phyloP scores from a whole-genome alignment of 768 basidiomycete genomes.

The Dioszegia crocea region DNA sequence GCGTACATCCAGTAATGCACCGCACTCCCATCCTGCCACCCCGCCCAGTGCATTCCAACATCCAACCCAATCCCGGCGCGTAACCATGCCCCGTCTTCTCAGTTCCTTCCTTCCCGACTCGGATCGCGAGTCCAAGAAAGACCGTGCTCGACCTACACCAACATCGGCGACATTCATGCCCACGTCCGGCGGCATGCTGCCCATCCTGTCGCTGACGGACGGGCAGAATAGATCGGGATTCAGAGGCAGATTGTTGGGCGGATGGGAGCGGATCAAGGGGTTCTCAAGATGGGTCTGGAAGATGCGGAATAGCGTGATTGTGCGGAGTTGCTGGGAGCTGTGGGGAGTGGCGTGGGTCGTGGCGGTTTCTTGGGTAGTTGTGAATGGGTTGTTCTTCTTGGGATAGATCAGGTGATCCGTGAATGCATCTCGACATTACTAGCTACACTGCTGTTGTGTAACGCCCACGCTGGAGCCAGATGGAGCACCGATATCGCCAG shows the following conservation, averaged over 20 bases:
- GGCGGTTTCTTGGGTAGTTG: constrained; percentile 38
- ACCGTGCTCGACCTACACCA: constrained; percentile 25
- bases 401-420: neutral
- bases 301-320: constrained; percentile 38
- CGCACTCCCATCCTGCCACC: neutral
- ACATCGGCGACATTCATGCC: constrained; percentile 3
- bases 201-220: neutral
- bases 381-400: constrained; percentile 46
- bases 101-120: constrained; percentile 10
- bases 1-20: neutral
- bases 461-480: too few species aligned
- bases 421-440: neutral
- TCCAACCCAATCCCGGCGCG: constrained; percentile 8
- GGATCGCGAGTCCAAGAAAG: constrained; percentile 41
- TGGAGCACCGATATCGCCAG: too few species aligned
- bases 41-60: neutral
- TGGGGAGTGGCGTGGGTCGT: constrained; percentile 43
- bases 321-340: constrained; percentile 34
- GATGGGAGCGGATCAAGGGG: constrained; percentile 10
- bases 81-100: constrained; percentile 33
- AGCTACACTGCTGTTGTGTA: too few species aligned
- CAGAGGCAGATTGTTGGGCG: constrained; percentile 13
- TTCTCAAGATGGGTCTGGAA: constrained; percentile 38
- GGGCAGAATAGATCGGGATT: constrained; percentile 3
- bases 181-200: too few species aligned